phyloP scores from a whole-genome alignment of 306 rosid species.

The Cucumis hystrix region DNA sequence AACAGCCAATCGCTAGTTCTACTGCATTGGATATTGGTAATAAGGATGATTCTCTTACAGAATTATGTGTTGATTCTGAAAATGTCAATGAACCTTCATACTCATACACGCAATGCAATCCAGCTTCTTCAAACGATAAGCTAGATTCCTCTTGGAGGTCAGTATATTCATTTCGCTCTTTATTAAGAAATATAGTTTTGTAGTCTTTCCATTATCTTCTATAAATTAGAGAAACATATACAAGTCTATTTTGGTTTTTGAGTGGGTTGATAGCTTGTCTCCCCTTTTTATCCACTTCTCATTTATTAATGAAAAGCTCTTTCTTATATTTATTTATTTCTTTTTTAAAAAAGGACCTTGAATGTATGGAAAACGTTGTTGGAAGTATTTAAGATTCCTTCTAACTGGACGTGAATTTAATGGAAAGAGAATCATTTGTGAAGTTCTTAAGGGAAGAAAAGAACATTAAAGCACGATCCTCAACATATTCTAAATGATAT shows the following conservation, averaged over 20 bases:
- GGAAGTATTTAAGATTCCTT: neutral
- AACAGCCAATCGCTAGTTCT: constrained; percentile 3
- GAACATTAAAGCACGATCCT: neutral
- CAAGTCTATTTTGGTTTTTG: neutral
- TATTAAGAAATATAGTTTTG: neutral
- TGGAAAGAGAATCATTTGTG: neutral
- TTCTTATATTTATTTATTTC: neutral
- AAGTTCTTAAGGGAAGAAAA: neutral
- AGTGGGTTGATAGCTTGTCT: neutral
- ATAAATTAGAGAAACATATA: neutral
- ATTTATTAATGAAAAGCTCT: neutral
- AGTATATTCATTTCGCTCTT: constrained; percentile 1
- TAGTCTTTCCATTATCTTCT: neutral
- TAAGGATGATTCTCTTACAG: neutral
- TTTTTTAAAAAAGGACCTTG: too few species aligned
- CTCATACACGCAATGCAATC: constrained; percentile 9
- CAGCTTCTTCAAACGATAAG: constrained; percentile 15
- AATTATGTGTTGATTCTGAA: neutral
- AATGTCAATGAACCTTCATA: constrained; percentile 18
- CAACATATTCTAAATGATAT: neutral
- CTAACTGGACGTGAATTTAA: neutral
- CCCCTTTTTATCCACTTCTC: neutral
- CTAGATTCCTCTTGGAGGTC: constrained; percentile 44
- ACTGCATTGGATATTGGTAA: neutral
- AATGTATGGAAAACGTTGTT: neutral